Conservation (phyloP, 768 basidiomycete species). For the Leccinum barrowsii region DNA sequence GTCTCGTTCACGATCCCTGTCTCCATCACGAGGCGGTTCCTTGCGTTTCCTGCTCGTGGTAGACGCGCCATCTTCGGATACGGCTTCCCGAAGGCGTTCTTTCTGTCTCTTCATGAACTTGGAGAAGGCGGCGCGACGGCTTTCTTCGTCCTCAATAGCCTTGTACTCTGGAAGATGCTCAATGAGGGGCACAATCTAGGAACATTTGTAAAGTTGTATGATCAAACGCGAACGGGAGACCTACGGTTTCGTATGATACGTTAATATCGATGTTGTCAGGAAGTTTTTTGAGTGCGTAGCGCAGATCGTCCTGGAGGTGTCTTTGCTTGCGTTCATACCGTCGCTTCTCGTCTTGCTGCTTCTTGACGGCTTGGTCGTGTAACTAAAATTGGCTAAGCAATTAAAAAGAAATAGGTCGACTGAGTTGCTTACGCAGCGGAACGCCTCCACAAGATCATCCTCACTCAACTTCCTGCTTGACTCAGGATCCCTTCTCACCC, state of each 20-base stretch:
- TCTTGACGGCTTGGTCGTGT: slow-evolving; percentile 64
- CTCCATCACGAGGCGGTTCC: slow-evolving; percentile 56
- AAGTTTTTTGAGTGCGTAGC: slow-evolving; percentile 92
- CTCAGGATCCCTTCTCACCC: slow-evolving; percentile 56
- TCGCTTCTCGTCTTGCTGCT: slow-evolving; percentile 83
- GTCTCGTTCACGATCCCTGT: slow-evolving; percentile 46
- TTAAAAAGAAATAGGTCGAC: background rate
- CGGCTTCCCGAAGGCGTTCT: slow-evolving; percentile 75
- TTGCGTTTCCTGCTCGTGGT: slow-evolving; percentile 79
- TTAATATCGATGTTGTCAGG: slow-evolving; percentile 76
- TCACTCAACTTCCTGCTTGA: slow-evolving; percentile 44
- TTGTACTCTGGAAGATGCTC: slow-evolving; percentile 83
- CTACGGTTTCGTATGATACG: slow-evolving; percentile 75
- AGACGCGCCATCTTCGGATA: slow-evolving; percentile 80
- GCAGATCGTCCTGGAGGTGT: slow-evolving; percentile 90
- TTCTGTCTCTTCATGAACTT: slow-evolving; percentile 92
- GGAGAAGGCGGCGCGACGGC: slow-evolving; percentile 72
- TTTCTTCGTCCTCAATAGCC: slow-evolving; percentile 86
- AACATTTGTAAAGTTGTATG: background rate
- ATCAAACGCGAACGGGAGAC: slow-evolving; percentile 17
- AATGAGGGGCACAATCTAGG: slow-evolving; percentile 69
- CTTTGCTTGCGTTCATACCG: slow-evolving; percentile 80
- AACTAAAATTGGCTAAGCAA: slow-evolving; percentile 46
- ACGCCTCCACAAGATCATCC: slow-evolving; percentile 57
- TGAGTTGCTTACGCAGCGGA: slow-evolving; percentile 50